A percentile compares a stretch with the other conserved stretches of the same genome.
Evolutionary conservation across 495 filamentous ascomycete genomes (phyloP).

Genomic region (Hypoxylon fragiforme): DNA sequence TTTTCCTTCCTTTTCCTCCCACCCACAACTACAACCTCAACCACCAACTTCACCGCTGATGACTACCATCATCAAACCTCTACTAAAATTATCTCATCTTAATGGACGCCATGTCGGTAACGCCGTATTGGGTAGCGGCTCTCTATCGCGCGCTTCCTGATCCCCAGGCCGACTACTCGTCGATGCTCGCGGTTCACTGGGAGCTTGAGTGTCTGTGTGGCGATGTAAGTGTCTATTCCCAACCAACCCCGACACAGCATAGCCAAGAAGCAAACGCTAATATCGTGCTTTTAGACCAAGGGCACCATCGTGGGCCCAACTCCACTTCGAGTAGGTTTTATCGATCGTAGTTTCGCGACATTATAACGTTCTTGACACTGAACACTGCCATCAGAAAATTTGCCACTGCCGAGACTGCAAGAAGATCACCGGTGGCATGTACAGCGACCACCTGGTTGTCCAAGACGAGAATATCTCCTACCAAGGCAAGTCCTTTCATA

Average conservation of each 20-base stretch:
- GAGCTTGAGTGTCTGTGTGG: slow-evolving; percentile 21
- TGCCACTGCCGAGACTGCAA: slow-evolving; percentile 22
- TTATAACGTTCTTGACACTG: not conserved
- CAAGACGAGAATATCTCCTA: not conserved
- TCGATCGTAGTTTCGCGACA: not conserved
- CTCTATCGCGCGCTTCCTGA: too few relatives aligned
- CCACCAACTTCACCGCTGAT: too few relatives aligned
- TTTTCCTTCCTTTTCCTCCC: too few relatives aligned
- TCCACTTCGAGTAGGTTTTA: slow-evolving; percentile 5
- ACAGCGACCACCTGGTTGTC: slow-evolving; percentile 2
- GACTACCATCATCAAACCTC: too few relatives aligned
- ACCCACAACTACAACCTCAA: too few relatives aligned
- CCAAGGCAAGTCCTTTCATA: too few relatives aligned
- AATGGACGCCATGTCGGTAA: too few relatives aligned
- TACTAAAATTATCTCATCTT: too few relatives aligned
- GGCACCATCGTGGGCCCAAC: slow-evolving; percentile 1
- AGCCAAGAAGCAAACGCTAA: too few relatives aligned
- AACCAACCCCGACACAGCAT: not conserved
- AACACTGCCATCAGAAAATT: slow-evolving; percentile 12
- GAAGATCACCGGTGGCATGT: slow-evolving; percentile 15
- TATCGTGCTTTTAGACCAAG: not conserved
- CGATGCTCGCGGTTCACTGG: too few relatives aligned
- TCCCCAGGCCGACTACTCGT: too few relatives aligned
- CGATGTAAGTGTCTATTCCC: slow-evolving; percentile 10
- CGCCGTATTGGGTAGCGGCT: too few relatives aligned